Conservation (phyloP, 2,329 filamentous ascomycete species). For the Microcyclosporella mali region DNA sequence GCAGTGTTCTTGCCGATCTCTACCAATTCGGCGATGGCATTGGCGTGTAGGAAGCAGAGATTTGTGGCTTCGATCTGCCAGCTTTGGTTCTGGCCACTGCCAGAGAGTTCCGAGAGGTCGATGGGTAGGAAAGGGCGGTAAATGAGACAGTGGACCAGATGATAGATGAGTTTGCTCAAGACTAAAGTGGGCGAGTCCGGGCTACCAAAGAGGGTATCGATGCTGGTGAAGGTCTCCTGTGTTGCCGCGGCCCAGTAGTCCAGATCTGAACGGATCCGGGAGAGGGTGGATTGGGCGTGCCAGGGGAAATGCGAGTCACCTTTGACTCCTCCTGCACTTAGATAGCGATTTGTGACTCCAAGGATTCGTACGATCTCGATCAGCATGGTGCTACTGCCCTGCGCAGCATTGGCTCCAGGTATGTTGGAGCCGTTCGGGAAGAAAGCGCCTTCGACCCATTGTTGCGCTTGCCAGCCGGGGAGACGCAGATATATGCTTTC, state of each 20-base stretch:
- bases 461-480: constrained; percentile 64
- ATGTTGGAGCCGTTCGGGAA: constrained; percentile 75
- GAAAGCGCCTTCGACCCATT: constrained; percentile 68
- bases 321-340: constrained; percentile 79
- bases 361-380: constrained; percentile 80
- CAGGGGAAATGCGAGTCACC: constrained; percentile 87
- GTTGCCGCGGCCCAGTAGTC: constrained; percentile 81
- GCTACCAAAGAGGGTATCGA: constrained; percentile 69
- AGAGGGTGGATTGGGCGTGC: constrained; percentile 78
- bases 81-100: constrained; percentile 76
- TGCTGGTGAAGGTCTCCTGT: constrained; percentile 69
- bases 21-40: constrained; percentile 76
- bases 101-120: constrained; percentile 71
- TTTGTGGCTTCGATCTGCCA: constrained; percentile 92
- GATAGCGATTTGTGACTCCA: constrained; percentile 75
- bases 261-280: constrained; percentile 77
- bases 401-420: constrained; percentile 57
- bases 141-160: constrained; percentile 78
- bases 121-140: constrained; percentile 84
- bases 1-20: constrained; percentile 69
- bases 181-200: constrained; percentile 71
- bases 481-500: constrained; percentile 68
- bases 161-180: constrained; percentile 79
- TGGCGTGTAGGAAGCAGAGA: constrained; percentile 78
- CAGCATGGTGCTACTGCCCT: constrained; percentile 72